Evolutionary conservation across 495 filamentous ascomycete species (phyloP).

Genomic region (Cercophora scortea): DNA sequence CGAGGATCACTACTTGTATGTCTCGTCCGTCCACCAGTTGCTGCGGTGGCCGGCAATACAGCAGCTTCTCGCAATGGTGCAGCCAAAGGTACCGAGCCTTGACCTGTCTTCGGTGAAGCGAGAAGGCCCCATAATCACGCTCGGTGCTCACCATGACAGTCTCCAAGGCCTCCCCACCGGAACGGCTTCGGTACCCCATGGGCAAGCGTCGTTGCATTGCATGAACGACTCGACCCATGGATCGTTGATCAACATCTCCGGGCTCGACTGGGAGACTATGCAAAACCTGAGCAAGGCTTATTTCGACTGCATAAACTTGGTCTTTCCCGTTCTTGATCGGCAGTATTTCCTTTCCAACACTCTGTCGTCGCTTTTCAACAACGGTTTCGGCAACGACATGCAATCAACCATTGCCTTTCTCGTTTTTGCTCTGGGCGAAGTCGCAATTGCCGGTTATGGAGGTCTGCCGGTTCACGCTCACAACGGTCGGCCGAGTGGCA

Average conservation of each 20-base stretch:
- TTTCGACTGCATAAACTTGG: slow-evolving; percentile 48
- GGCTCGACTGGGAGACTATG: slow-evolving; percentile 42
- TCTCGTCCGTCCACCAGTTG: slow-evolving; percentile 49
- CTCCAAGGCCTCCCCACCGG: slow-evolving; percentile 6
- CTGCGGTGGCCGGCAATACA: slow-evolving; percentile 50
- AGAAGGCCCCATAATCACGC: slow-evolving; percentile 41
- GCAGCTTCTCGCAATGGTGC: slow-evolving; percentile 30
- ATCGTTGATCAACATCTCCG: slow-evolving; percentile 2
- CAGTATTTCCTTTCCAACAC: slow-evolving; percentile 41
- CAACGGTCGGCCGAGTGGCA: slow-evolving; percentile 41
- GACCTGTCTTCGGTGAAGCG: slow-evolving; percentile 27
- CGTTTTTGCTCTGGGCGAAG: slow-evolving; percentile 49
- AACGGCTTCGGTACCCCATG: background rate
- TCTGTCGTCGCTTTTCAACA: slow-evolving; percentile 34
- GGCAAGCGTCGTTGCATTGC: background rate
- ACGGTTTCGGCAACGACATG: slow-evolving; percentile 42
- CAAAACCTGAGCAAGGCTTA: slow-evolving; percentile 41
- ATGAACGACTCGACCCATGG: background rate
- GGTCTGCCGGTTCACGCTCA: slow-evolving; percentile 34
- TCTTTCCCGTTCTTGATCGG: slow-evolving; percentile 48
- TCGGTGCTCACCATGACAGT: slow-evolving; percentile 22
- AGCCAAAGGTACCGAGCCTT: slow-evolving; percentile 20
- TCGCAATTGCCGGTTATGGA: slow-evolving; percentile 40
- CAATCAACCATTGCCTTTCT: slow-evolving; percentile 46
- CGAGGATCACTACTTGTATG: slow-evolving; percentile 35